Conservation (phyloP, 768 basidiomycete genomes). For the Tylopilus subfusipes region DNA sequence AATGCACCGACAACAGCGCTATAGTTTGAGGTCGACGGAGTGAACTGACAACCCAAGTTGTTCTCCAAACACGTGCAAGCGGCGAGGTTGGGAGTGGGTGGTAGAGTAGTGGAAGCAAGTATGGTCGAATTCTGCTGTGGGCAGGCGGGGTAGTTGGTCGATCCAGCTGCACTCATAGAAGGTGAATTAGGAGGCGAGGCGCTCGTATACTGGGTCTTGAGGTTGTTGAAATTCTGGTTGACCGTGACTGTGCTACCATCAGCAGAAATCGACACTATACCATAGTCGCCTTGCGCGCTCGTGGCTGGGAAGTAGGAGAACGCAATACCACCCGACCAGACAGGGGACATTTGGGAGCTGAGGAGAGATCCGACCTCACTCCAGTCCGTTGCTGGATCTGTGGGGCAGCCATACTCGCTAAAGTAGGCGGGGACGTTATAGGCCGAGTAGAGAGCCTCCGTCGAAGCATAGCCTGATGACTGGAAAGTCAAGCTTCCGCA, state of each 20-base stretch:
- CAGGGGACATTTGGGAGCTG: conserved; percentile 64
- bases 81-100: conserved; percentile 77
- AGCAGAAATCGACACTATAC: conserved; percentile 74
- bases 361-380: conserved; percentile 74
- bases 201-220: conserved; percentile 57
- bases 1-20: conserved; percentile 57
- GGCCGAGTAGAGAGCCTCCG: conserved; percentile 51
- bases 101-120: conserved; percentile 65
- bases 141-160: conserved; percentile 54
- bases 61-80: conserved; percentile 76
- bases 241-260: conserved; percentile 66
- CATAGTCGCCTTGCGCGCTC: conserved; percentile 73
- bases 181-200: conserved; percentile 65
- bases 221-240: conserved; percentile 62
- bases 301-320: conserved; percentile 86
- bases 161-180: conserved; percentile 48
- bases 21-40: conserved; percentile 57
- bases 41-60: conserved; percentile 71
- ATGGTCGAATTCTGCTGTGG: conserved; percentile 57
- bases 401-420: conserved; percentile 82
- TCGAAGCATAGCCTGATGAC: conserved; percentile 48
- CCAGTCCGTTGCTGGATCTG: conserved; percentile 63
- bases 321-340: conserved; percentile 87
- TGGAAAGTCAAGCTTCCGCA: conserved; percentile 67
- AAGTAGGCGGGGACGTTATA: conserved; percentile 86